phyloP scores from a whole-genome alignment of 176 grass and related monocot genomes.

The Melocanna baccifera region DNA sequence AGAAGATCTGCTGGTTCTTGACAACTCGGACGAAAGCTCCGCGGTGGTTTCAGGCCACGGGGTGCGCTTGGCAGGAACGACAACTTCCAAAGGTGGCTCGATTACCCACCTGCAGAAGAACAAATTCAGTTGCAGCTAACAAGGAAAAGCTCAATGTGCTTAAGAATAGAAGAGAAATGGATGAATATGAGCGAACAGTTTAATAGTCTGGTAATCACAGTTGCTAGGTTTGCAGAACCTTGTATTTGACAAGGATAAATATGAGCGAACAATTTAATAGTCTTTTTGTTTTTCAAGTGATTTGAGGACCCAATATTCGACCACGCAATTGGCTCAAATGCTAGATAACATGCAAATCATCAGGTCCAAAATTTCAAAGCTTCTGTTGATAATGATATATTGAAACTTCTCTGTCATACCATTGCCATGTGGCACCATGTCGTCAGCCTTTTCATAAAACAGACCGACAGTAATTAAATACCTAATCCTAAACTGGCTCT shows the following conservation, averaged over 20 bases:
- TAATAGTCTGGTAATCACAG: background rate
- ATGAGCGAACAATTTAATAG: background rate
- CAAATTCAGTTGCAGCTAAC: background rate
- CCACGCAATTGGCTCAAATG: background rate
- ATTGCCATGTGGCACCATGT: background rate
- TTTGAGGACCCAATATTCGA: background rate
- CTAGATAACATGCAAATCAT: background rate
- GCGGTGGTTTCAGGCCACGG: constrained; percentile 70
- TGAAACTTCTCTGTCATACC: background rate
- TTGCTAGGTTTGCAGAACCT: background rate
- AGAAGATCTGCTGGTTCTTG: constrained; percentile 54
- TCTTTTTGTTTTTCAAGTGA: background rate
- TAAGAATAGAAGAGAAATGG: background rate
- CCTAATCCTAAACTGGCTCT: background rate
- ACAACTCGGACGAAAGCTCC: constrained; percentile 36
- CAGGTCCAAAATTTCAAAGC: background rate
- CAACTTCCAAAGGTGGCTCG: constrained; percentile 76
- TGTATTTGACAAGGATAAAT: background rate
- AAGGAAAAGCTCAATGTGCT: background rate
- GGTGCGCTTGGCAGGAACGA: constrained; percentile 71
- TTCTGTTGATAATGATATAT: background rate
- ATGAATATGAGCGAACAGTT: background rate
- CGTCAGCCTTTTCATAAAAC: background rate
- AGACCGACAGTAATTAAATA: background rate
- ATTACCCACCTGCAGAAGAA: constrained; percentile 75